A percentile compares a stretch with the other conserved stretches of the same genome.
phyloP scores from a whole-genome alignment of 139 green algal species.

The Auxenochlorella pyrenoidosa region DNA sequence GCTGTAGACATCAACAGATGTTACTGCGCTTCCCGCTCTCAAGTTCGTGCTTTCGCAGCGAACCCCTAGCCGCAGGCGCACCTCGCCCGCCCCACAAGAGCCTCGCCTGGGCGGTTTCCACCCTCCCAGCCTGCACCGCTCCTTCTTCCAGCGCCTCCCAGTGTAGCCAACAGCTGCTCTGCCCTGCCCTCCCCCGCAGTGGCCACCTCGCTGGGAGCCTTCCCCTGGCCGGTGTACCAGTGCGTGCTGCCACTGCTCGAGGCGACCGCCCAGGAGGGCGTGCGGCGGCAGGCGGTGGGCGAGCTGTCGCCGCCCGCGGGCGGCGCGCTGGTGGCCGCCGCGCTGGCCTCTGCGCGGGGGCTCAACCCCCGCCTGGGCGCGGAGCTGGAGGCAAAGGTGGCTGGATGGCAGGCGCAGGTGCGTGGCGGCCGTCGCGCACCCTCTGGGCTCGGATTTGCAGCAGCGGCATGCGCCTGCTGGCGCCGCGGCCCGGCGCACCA shows the following conservation, averaged over 20 bases:
- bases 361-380: neutral
- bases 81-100: too few relatives aligned
- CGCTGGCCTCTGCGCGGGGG: neutral
- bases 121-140: too few relatives aligned
- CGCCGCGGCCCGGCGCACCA: too few relatives aligned
- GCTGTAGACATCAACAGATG: too few relatives aligned
- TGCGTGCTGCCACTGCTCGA: constrained; percentile 20
- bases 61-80: too few relatives aligned
- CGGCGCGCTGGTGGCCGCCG: neutral
- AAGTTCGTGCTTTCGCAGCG: too few relatives aligned
- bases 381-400: constrained; percentile 26
- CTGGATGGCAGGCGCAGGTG: constrained; percentile 14
- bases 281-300: constrained; percentile 19
- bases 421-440: neutral
- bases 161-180: too few relatives aligned
- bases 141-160: too few relatives aligned
- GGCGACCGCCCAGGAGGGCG: constrained; percentile 3
- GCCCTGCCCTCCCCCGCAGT: constrained; percentile 10
- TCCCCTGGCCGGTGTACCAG: constrained; percentile 32
- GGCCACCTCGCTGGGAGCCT: neutral
- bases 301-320: neutral
- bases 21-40: too few relatives aligned
- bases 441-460: neutral
- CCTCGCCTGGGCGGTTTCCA: too few relatives aligned
- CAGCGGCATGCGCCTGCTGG: too few relatives aligned